phyloP scores from a whole-genome alignment of 129 eudicot species.

The Solidago caesia region DNA sequence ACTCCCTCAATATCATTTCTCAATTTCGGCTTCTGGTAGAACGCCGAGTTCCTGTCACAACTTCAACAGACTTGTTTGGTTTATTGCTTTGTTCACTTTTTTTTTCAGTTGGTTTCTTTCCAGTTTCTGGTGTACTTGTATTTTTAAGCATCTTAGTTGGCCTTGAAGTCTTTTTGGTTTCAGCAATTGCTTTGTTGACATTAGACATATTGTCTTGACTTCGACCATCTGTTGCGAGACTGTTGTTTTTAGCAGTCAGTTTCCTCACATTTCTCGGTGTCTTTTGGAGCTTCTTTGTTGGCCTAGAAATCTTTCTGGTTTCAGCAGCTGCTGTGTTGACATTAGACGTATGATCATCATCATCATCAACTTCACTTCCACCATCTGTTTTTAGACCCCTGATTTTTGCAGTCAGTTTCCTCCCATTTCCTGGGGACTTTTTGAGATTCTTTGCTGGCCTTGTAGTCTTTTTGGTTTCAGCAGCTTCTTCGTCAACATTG shows the following conservation, averaged over 20 bases:
- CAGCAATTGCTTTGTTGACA: conserved; percentile 24
- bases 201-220: not conserved
- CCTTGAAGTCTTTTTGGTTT: conserved; percentile 24
- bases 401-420: not conserved
- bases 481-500: not conserved
- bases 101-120: conserved; percentile 19
- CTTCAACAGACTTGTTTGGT: conserved; percentile 12
- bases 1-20: conserved; percentile 11
- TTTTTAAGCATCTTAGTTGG: conserved; percentile 26
- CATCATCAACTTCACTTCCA: too few species aligned
- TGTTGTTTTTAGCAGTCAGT: too few species aligned
- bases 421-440: not conserved
- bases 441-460: not conserved
- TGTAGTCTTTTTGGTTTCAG: not conserved
- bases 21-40: conserved; percentile 35
- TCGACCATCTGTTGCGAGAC: too few species aligned
- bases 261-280: too few species aligned
- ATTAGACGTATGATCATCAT: not conserved
- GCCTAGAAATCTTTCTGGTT: too few species aligned
- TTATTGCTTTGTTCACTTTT: conserved; percentile 5
- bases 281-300: too few species aligned
- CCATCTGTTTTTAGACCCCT: too few species aligned
- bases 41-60: conserved; percentile 19
- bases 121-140: conserved; percentile 22
- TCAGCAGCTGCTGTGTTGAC: too few species aligned